These are phyloP conservation scores for Colletotrichum karsti DNA, from an alignment of 2,329 filamentous ascomycete genomes.

Conservation along the genomic window DNA sequence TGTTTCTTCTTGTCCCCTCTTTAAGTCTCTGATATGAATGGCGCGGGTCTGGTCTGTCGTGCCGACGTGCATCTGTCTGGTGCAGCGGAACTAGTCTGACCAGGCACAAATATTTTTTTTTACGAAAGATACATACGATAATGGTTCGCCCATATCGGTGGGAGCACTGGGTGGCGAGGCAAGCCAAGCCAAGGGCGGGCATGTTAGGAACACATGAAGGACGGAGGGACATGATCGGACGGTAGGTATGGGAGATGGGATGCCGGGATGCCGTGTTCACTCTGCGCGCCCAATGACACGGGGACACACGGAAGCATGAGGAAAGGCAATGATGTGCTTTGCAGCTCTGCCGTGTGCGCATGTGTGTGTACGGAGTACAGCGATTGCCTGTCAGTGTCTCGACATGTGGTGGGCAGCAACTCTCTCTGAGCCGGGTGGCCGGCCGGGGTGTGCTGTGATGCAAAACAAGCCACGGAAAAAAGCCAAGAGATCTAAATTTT, in stretches of 20 bases:
- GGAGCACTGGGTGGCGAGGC: background rate
- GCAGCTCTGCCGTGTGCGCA: background rate
- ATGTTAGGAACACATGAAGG: background rate
- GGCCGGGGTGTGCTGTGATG: background rate
- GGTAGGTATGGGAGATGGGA: background rate
- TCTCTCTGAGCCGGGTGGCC: background rate
- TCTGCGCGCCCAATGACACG: background rate
- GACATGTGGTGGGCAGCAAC: background rate
- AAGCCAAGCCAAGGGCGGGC: background rate
- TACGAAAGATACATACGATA: background rate
- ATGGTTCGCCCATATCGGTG: background rate
- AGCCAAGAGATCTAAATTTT: conserved; percentile 25
- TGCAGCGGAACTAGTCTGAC: background rate
- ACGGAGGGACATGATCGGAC: background rate
- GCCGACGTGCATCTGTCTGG: conserved; percentile 4
- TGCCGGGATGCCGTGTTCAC: background rate
- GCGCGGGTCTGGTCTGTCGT: conserved; percentile 13
- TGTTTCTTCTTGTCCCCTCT: background rate
- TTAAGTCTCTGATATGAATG: background rate
- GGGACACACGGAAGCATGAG: background rate
- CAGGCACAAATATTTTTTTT: conserved; percentile 1
- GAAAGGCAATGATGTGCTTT: conserved; percentile 11
- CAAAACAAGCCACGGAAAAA: conserved; percentile 14
- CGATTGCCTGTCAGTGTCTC: background rate
- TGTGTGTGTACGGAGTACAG: too few species aligned